phyloP scores from a whole-genome alignment of 139 green algal species.

The Asterochloris sp. region DNA sequence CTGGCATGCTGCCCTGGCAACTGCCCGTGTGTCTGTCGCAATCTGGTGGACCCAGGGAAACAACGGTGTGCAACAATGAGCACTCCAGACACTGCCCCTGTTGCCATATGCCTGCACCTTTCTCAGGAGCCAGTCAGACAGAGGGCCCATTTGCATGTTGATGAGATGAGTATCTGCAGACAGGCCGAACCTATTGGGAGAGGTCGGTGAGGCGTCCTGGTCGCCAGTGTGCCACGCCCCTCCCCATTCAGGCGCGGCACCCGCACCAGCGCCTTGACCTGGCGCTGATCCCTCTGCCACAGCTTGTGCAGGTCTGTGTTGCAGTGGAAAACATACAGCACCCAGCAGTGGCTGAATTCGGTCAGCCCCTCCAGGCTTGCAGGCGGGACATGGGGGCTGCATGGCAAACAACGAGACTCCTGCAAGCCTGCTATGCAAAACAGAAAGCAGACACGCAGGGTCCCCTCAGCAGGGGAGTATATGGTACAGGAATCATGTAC shows the following conservation, averaged over 20 bases:
- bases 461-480: background rate
- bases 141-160: background rate
- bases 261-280: conserved; percentile 67
- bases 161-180: background rate
- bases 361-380: conserved; percentile 74
- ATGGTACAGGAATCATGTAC: background rate
- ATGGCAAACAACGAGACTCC: background rate
- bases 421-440: background rate
- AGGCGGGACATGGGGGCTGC: conserved; percentile 43
- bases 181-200: conserved; percentile 38
- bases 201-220: conserved; percentile 80
- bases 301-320: conserved; percentile 79
- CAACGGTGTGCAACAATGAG: too few species aligned
- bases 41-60: too few species aligned
- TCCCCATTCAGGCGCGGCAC: conserved; percentile 84
- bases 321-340: conserved; percentile 92
- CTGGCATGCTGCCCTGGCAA: too few species aligned
- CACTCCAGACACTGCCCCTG: too few species aligned
- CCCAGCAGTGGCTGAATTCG: conserved; percentile 86
- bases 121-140: too few species aligned
- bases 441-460: background rate
- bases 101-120: too few species aligned
- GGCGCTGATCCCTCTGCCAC: conserved; percentile 16
- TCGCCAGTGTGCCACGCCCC: conserved; percentile 80
- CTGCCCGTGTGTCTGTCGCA: too few species aligned